Conservation (phyloP, 2,329 filamentous ascomycete species). For the Fusarium sp. region DNA sequence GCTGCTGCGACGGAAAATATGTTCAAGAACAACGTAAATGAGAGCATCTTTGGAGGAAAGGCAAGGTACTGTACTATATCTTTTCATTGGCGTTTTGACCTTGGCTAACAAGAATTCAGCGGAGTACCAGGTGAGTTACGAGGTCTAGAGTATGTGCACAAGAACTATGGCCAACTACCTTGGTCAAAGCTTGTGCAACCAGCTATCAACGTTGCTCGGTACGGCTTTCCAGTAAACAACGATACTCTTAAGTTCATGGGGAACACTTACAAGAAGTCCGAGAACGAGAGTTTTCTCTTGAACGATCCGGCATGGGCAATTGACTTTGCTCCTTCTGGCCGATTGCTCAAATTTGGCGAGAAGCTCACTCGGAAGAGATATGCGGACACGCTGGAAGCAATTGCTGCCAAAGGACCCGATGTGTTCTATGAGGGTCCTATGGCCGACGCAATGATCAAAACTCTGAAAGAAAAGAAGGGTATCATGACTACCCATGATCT, state of each 20-base stretch:
- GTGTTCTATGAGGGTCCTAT: conserved; percentile 79
- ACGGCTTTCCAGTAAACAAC: conserved; percentile 78
- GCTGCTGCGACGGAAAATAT: conserved; percentile 83
- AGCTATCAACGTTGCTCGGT: conserved; percentile 77
- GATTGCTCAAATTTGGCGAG: conserved; percentile 74
- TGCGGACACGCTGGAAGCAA: conserved; percentile 78
- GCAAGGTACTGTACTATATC: conserved; percentile 68
- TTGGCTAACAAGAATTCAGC: conserved; percentile 48
- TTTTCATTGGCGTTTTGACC: not conserved
- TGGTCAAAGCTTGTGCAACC: conserved; percentile 78
- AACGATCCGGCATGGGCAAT: conserved; percentile 81
- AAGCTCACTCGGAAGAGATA: conserved; percentile 81
- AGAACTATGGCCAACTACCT: conserved; percentile 71
- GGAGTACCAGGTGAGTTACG: conserved; percentile 79
- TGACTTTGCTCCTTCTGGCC: conserved; percentile 86
- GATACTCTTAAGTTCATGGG: conserved; percentile 80
- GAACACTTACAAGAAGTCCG: conserved; percentile 60
- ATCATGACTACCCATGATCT: conserved; percentile 83
- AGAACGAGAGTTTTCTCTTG: conserved; percentile 68
- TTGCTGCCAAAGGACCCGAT: conserved; percentile 74
- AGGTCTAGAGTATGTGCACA: conserved; percentile 80
- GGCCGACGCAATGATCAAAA: conserved; percentile 76
- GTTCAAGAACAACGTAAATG: conserved; percentile 77
- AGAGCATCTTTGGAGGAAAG: conserved; percentile 77
- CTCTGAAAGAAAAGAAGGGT: conserved; percentile 73